Evolutionary conservation across 768 basidiomycete species (phyloP).

Genomic region (Mycena crocata): DNA sequence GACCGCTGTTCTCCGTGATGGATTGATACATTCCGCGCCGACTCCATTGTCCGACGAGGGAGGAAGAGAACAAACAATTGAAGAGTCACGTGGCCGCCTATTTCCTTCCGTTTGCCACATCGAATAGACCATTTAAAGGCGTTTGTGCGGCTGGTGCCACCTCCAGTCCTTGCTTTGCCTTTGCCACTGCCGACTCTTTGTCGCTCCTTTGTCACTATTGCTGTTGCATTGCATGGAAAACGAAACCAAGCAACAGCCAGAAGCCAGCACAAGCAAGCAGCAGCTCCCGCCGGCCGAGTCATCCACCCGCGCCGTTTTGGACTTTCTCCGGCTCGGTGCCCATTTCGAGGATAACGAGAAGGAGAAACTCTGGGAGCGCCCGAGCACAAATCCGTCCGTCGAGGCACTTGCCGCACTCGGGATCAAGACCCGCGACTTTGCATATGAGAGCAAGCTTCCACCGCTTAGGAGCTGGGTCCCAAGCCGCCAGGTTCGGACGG

Average conservation of each 20-base stretch:
- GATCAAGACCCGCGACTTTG: constrained; percentile 64
- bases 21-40: no score
- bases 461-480: constrained; percentile 67
- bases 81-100: no score
- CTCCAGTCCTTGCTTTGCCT: no score
- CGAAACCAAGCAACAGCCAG: constrained; percentile 3
- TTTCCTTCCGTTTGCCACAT: no score
- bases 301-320: constrained; percentile 4
- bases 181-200: no score
- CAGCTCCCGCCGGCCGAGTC: not conserved
- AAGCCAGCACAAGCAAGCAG: constrained; percentile 13
- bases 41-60: no score
- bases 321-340: not conserved
- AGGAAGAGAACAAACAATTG: no score
- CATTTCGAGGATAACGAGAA: not conserved
- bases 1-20: no score
- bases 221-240: constrained; percentile 10
- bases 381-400: constrained; percentile 38
- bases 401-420: constrained; percentile 46
- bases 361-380: not conserved
- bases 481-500: constrained; percentile 62
- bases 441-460: constrained; percentile 74
- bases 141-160: no score
- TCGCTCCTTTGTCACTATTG: no score
- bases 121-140: no score